These are phyloP conservation scores for Lentinula boryana DNA, from an alignment of 768 basidiomycete species.

Conservation along the genomic window DNA sequence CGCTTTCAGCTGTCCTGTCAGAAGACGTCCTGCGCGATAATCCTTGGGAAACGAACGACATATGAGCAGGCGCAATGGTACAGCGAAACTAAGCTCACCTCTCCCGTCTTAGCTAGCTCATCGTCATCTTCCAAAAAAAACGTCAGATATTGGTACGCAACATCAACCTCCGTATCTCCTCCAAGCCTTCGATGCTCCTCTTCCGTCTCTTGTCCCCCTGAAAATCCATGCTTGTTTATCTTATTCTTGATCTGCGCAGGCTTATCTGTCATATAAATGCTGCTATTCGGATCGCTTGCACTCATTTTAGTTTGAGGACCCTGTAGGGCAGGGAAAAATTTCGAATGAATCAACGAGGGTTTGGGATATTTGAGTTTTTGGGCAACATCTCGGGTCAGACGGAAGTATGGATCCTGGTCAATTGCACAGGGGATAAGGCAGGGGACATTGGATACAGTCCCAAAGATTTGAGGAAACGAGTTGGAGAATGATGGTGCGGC, in stretches of 20 bases:
- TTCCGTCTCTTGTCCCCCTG: conserved; percentile 91
- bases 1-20: conserved; percentile 90
- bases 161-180: conserved; percentile 92
- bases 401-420: conserved; percentile 97
- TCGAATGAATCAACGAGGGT: conserved; percentile 86
- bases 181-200: conserved; percentile 88
- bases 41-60: conserved; percentile 49
- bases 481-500: conserved; percentile 96
- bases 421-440: conserved; percentile 97
- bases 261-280: conserved; percentile 95
- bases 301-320: conserved; percentile 99
- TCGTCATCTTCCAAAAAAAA: conserved; percentile 97
- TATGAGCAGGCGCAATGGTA: conserved; percentile 3
- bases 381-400: conserved; percentile 93
- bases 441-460: conserved; percentile 73
- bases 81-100: conserved; percentile 39
- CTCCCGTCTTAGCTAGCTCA: conserved; percentile 70
- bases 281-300: conserved; percentile 87
- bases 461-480: conserved; percentile 98
- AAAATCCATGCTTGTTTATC: conserved; percentile 93
- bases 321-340: conserved; percentile 97
- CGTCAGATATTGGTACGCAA: conserved; percentile 88
- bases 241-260: conserved; percentile 95
- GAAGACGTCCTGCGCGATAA: conserved; percentile 80
- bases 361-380: conserved; percentile 94